Evolutionary conservation across 2,329 filamentous ascomycete genomes (phyloP).

Genomic region (Amphichorda felina): DNA sequence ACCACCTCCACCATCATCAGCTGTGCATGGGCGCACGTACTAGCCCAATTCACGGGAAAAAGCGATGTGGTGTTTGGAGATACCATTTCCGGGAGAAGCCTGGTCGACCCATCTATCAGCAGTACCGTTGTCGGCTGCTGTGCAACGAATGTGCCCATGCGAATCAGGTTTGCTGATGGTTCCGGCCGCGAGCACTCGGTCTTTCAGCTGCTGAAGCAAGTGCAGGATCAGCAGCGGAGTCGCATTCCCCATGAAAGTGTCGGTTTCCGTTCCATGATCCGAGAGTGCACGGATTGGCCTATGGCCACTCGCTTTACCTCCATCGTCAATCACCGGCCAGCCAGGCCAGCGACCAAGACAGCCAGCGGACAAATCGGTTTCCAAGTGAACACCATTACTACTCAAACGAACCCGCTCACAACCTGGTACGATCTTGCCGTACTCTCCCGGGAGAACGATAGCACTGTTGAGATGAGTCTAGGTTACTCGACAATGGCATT

Average conservation of each 20-base stretch:
- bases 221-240: conserved; percentile 3
- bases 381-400: conserved; percentile 1
- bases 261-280: conserved; percentile 4
- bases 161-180: conserved; percentile 2
- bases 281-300: conserved; percentile 4
- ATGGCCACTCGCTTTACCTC: conserved; percentile 3
- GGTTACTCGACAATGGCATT: conserved; percentile 3
- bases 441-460: conserved; percentile 3
- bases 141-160: conserved; percentile 4
- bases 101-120: conserved; percentile 3
- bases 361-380: conserved; percentile 1
- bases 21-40: conserved; percentile 10
- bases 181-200: conserved; percentile 2
- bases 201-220: conserved; percentile 3
- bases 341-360: conserved; percentile 1
- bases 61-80: conserved; percentile 11
- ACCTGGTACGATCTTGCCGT: conserved; percentile 5
- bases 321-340: conserved; percentile 4
- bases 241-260: conserved; percentile 4
- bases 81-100: conserved; percentile 8
- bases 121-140: conserved; percentile 5
- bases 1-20: conserved; percentile 4
- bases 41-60: conserved; percentile 7
- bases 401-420: conserved; percentile 2
- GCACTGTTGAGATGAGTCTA: conserved; percentile 1